Base-by-base conservation (phyloP, 2,329 filamentous ascomycete genomes). In the Paramyrothecium roridum region DNA sequence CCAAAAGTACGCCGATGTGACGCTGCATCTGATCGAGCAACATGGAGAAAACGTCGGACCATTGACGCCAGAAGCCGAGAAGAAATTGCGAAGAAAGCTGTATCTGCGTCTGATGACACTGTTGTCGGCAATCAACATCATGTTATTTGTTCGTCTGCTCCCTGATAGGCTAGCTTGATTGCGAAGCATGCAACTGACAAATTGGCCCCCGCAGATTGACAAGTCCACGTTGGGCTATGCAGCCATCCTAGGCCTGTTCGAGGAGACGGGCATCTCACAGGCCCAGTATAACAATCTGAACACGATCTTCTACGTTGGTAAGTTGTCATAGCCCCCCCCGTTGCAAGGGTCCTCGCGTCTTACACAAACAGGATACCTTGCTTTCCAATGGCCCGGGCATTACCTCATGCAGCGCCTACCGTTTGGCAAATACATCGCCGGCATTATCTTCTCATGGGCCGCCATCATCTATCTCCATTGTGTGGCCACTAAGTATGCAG, bases 301-400 rank as follows among this genome's bases (percentile, higher is more conserved):
- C 56, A 75, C 72, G 2, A 67, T 76, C 30, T 76, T 75, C 56
- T 76, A 75, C 40, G 70, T 73, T 45, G 73, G 73, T 73, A 59
- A 19, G 64, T 52, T 30, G 26, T 4, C 26, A 30, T 10, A 30
- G 26, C 26, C n/a, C n/a, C n/a, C n/a, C n/a, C n/a, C n/a, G n/a
- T 30, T 30, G 26, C 26, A 30, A 30, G 26, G 26, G 26, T 10
- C 4, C 26, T 6, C 26, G 4, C 26, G 26, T 30, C 26, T 30
- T 10, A 52, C 30, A 2, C 1, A 3, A 1, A 12, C 26, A 71
- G 72, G 71, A 0, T 76, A 75, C 46, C 57, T 75, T 21, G 65
- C 67, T 2, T 70, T 66, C 3, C 70, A 74, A 51, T 65, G 66
- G 57, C 74, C 74, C 0, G 73, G 73, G 1, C 70, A 74, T 52